phyloP scores from a whole-genome alignment of 139 green algal species.

The Spirogloea muscicola region DNA sequence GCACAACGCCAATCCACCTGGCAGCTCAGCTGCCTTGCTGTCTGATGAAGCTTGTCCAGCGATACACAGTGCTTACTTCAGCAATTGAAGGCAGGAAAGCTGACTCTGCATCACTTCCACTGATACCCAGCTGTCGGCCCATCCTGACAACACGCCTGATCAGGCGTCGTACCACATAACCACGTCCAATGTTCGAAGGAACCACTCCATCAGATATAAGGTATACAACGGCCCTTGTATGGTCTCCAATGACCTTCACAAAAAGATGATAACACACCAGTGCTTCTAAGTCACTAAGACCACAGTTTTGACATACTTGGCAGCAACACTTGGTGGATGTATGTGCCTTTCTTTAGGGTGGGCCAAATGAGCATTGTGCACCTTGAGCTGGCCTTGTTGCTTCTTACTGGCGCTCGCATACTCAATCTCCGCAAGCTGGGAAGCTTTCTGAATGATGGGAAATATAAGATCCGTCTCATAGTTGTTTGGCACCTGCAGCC shows the following conservation, averaged over 20 bases:
- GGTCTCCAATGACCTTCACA: slow-evolving; percentile 74
- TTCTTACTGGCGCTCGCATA: slow-evolving; percentile 9
- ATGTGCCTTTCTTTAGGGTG: not conserved
- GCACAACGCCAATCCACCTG: too few species aligned
- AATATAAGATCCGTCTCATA: slow-evolving; percentile 94
- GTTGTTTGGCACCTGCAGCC: slow-evolving; percentile 79
- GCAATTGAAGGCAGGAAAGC: not conserved
- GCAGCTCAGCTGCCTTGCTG: not conserved
- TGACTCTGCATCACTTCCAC: too few species aligned
- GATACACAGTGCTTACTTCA: not conserved
- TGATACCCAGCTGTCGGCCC: slow-evolving; percentile 61
- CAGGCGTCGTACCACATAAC: slow-evolving; percentile 84
- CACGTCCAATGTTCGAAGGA: slow-evolving; percentile 81
- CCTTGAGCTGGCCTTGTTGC: slow-evolving; percentile 59
- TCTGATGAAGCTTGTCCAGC: not conserved
- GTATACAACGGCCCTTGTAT: slow-evolving; percentile 77
- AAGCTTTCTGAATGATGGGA: slow-evolving; percentile 73
- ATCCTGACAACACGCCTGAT: slow-evolving; percentile 68
- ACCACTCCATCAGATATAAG: slow-evolving; percentile 75
- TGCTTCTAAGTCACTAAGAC: not conserved
- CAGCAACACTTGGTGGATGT: too few species aligned
- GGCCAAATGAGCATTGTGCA: too few species aligned
- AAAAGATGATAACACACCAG: not conserved
- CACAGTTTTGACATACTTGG: not conserved
- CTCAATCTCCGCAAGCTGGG: slow-evolving; percentile 40